Base-by-base conservation (phyloP, 768 basidiomycete species). In the Neoboletus subvelutipes region DNA sequence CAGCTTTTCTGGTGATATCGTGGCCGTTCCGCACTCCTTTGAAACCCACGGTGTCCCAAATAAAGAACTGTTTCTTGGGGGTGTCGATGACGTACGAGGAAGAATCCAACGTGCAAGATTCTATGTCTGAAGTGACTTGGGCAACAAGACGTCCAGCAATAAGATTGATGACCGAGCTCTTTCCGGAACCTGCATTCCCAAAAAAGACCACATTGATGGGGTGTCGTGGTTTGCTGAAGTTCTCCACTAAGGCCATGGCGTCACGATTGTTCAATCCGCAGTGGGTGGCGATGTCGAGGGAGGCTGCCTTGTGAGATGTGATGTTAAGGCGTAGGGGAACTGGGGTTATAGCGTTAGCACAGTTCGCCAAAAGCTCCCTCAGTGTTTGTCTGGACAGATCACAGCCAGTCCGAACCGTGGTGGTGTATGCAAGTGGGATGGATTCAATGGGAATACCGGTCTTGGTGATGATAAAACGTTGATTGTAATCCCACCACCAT, bases 401-500 rank as follows among this genome's bases (percentile, higher is more conserved):
- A 24, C 15, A 12, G 3, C 29, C 9, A 17, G 22, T 26, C 39
- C 11, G 57, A 22, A 34, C 26, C 2, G 50, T 55, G 34, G 53
- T 55, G 20, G 26, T 42, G 50, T 39, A 41, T 17, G n/a, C 40
- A 22, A 13, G 33, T 5, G 40, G 49, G 9, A 48, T 37, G 26
- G 10, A 39, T 37, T 28, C 39, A 22, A 59, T 11, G 0, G 59
- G 51, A 3, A 55, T 42, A 1, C 13, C 11, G 1, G 37, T 54
- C 3, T 17, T 40, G 10, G n/a, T 20, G 17, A 2, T 40, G 39
- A 40, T 40, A 37, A 18, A 37, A 37, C 36, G n/a, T n/a, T n/a
- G 22, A 51, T 76, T 74, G 29, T 41, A n/a, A 24, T 47, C 40
- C 75, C 73, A 75, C 76, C 74, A 77, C 9, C 51, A 53, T 15